Evolutionary conservation across 2,329 filamentous ascomycete genomes (phyloP), one percentile per base, ranked within the genome.

Genomic region (Cyphellophora attinorum): DNA sequence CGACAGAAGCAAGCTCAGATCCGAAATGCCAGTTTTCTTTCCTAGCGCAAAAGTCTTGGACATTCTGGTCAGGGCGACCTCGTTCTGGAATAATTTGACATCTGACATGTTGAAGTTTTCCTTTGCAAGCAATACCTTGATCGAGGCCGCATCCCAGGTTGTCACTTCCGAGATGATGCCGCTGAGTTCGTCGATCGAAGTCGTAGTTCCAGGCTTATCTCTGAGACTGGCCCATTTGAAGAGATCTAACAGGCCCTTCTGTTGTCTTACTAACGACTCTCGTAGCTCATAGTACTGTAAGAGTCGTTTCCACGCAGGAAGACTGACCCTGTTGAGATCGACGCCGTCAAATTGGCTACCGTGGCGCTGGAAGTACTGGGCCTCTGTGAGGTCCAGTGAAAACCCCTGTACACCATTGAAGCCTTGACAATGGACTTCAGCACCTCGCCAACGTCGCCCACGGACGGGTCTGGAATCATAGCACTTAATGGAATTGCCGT

Each of bases 221-320:
- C n/a, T n/a, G n/a, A n/a, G n/a, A n/a, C n/a, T n/a, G 8, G 28
- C 28, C 28, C 28, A 29, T 12, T 29, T n/a, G 14, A 29, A 29
- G n/a, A 29, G 13, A 13, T 29, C 28, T 8, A 29, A 8, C n/a
- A 29, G 28, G n/a, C 8, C 13, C 14, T 6, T 29, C 6, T 6
- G 6, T 8, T 6, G 13, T 13, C 6, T 29, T 16, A 13, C 8
- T 10, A 29, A 13, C 6, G 11, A 12, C 6, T 29, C 14, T 6
- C 28, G 11, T 6, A 29, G 28, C 13, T 6, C 13, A 8, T 8
- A 8, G n/a, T 25, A 25, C 8, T 25, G 8, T 8, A n/a, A 8
- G 8, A 25, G 8, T 8, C 21, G 21, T 25, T 25, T 25, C 21
- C 21, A 25, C n/a, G 21, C n/a, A n/a, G 8, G 8, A 25, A 25